A percentile compares a stretch with the other conserved stretches of the same genome.
These are phyloP conservation scores for Backusella parvicylindrica DNA, from an alignment of 192 early-diverging fungal genomes.

Conservation along the genomic window DNA sequence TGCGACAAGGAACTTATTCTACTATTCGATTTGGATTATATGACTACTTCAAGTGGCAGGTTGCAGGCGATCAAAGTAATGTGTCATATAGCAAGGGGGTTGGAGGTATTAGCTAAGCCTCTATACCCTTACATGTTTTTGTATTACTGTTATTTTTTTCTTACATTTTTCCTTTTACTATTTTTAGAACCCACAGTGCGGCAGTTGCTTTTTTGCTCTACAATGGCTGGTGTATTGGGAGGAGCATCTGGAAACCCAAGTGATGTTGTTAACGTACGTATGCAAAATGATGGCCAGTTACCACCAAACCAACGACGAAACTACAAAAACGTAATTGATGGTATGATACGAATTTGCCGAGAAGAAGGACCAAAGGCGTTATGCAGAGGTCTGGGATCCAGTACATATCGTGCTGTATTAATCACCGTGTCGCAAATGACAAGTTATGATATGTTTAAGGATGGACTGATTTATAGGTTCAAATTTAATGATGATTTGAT, in stretches of 20 bases:
- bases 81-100: background rate
- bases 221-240: slow-evolving; percentile 51
- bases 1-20: slow-evolving; percentile 77
- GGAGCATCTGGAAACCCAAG: slow-evolving; percentile 74
- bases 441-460: slow-evolving; percentile 78
- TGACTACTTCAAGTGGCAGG: slow-evolving; percentile 60
- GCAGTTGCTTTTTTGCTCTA: slow-evolving; percentile 43
- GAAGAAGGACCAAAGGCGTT: slow-evolving; percentile 74
- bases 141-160: background rate
- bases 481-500: slow-evolving; percentile 61
- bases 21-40: slow-evolving; percentile 80
- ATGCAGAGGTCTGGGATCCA: slow-evolving; percentile 88
- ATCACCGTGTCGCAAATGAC: slow-evolving; percentile 72
- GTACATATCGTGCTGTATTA: slow-evolving; percentile 85
- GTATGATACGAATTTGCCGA: slow-evolving; percentile 67
- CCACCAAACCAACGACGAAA: slow-evolving; percentile 60
- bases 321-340: slow-evolving; percentile 76
- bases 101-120: background rate
- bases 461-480: slow-evolving; percentile 52
- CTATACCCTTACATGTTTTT: background rate
- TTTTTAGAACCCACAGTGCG: slow-evolving; percentile 28
- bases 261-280: slow-evolving; percentile 75
- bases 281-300: slow-evolving; percentile 78
- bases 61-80: slow-evolving; percentile 49
- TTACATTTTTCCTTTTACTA: background rate